Base-by-base conservation (phyloP, 805 yeast genomes). In the Wickerhamiella musiphila region DNA sequence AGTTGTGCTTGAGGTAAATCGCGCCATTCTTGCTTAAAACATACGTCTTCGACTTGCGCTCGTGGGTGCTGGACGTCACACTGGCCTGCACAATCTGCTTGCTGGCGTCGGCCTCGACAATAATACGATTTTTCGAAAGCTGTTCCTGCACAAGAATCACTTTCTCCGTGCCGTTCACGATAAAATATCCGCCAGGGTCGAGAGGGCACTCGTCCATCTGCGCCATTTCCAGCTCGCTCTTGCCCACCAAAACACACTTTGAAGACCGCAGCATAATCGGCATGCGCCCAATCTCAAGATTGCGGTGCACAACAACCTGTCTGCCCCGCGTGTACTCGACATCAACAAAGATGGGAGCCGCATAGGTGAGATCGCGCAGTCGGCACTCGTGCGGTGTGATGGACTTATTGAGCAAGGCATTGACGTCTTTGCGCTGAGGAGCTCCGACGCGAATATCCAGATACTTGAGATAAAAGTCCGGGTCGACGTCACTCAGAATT, bases 101-200 rank as follows among this genome's bases (percentile, higher is more conserved):
- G 57, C 83, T 81, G 41, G 79, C 93, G 52, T 90, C 99, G 1
- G 94, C 90, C 56, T 90, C 99, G 10, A 90, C 98, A 48, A 90
- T 83, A 50, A 90, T 90, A 67, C 98, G 79, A 57, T 90, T 90
- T 58, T 90, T 90, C 31, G 93, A 76, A 52, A 90, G 64, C 63
- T 90, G 98, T 56, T 90, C 98, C 56, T 90, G 98, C 26, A 90
- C 92, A 44, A 90, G 65, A 41, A 90, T 90, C 28, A 90, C 98
- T 53, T 90, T 90, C 48, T 90, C 98, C 0, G 98, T 90, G 53
- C 98, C 98, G 51, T 86, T 86, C 31, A 86, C 95, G 49, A 86
- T 79, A 49, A 90, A 90, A 51, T 90, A 90, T 47, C 98, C 98
- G 58, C 98, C 98, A 5, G 98, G 98, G 57, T 90, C 98, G 31